These are phyloP conservation scores for Kalmusia sp. DNA, from an alignment of 2,329 filamentous ascomycete species.

Conservation along the genomic window DNA sequence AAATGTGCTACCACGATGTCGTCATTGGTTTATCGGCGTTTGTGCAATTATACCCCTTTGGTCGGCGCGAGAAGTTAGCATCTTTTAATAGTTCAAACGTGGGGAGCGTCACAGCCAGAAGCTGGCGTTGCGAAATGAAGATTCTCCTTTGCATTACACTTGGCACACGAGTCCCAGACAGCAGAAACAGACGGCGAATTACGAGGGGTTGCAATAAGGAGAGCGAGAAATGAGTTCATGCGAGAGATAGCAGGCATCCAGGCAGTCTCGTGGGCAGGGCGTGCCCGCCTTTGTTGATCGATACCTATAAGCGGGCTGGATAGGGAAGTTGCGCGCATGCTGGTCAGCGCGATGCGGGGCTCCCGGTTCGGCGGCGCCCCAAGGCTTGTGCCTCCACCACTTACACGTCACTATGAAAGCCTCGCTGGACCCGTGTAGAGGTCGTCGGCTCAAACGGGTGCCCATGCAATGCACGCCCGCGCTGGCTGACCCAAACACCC, in stretches of 20 bases:
- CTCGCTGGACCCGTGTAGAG: not conserved
- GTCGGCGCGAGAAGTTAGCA: not conserved
- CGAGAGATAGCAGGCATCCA: not conserved
- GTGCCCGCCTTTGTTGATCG: not conserved
- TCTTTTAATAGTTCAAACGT: constrained; percentile 8
- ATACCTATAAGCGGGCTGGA: constrained; percentile 1
- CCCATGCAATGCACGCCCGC: not conserved
- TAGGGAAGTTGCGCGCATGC: constrained; percentile 2
- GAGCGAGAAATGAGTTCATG: not conserved
- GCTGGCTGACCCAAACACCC: not conserved
- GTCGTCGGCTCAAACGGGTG: not conserved
- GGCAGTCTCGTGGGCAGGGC: too few relatives aligned
- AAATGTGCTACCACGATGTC: not conserved
- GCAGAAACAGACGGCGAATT: too few relatives aligned
- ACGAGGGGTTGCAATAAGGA: too few relatives aligned
- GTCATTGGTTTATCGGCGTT: constrained; percentile 13
- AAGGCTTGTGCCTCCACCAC: constrained; percentile 10
- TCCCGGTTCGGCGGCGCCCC: constrained; percentile 4
- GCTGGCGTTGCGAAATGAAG: constrained; percentile 14
- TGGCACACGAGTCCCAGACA: constrained; percentile 7
- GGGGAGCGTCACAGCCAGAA: constrained; percentile 7
- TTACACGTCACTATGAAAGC: constrained; percentile 8
- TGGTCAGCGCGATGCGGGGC: constrained; percentile 10
- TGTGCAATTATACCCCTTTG: constrained; percentile 16
- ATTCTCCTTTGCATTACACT: constrained; percentile 8